phyloP scores from a whole-genome alignment of 2,329 filamentous ascomycete species.

The Metarhizium rileyi region DNA sequence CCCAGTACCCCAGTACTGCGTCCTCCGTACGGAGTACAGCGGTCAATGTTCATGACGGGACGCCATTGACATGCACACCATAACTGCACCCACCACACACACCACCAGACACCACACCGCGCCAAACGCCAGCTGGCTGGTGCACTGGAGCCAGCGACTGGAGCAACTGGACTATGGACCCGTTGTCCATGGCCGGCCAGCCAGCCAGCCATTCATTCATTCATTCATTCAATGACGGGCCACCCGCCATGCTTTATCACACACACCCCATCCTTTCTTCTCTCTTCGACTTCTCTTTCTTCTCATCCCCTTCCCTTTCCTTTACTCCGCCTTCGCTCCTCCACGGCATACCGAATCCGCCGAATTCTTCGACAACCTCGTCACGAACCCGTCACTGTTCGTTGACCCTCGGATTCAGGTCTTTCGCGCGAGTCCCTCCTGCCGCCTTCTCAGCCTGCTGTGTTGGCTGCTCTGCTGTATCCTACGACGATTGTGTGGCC shows the following conservation, averaged over 20 bases:
- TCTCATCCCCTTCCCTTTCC: constrained; percentile 11
- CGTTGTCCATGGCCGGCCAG: background rate
- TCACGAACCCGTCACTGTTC: constrained; percentile 20
- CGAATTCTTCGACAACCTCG: constrained; percentile 24
- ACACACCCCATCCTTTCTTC: background rate
- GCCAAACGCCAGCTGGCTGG: background rate
- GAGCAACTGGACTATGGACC: background rate
- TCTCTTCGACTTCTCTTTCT: too few species aligned
- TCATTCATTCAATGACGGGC: constrained; percentile 2
- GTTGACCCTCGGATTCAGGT: constrained; percentile 16
- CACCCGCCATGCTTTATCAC: background rate
- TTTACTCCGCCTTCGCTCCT: constrained; percentile 12
- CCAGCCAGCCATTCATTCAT: background rate
- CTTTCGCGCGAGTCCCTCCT: constrained; percentile 20
- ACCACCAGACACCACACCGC: background rate
- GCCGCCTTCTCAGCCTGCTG: constrained; percentile 16
- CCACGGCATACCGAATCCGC: constrained; percentile 28
- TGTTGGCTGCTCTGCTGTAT: constrained; percentile 15
- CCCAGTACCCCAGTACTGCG: too few species aligned
- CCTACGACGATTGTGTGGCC: constrained; percentile 5
- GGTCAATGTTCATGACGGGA: background rate
- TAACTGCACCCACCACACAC: constrained; percentile 4
- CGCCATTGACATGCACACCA: background rate
- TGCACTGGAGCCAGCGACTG: too few species aligned
- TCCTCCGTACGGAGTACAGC: background rate